Evolutionary conservation across 139 green algal genomes (phyloP).

Genomic region (Gonium pectorale): DNA sequence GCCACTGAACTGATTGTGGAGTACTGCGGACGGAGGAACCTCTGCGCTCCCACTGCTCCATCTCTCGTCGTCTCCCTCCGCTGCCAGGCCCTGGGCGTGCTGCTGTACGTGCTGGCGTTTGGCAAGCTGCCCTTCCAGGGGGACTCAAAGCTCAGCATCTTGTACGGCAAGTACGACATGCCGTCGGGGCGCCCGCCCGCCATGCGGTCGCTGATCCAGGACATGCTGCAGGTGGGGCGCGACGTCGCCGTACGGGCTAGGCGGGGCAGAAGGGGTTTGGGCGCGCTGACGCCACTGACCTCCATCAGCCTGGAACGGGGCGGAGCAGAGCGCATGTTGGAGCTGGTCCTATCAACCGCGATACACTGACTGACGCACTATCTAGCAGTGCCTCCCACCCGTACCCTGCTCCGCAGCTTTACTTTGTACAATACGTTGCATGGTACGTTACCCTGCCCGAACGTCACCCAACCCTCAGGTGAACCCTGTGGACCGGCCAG

Average conservation of each 20-base stretch:
- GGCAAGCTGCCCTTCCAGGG: constrained; percentile 85
- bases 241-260: background rate
- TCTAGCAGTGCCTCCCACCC: no score
- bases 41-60: no score
- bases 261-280: no score
- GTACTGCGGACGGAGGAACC: no score
- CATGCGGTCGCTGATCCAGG: constrained; percentile 53
- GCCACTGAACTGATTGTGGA: no score
- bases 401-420: no score
- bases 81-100: constrained; percentile 82
- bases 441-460: background rate
- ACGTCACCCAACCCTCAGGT: background rate
- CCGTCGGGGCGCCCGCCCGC: constrained; percentile 45
- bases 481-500: constrained; percentile 56
- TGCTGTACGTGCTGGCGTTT: constrained; percentile 86
- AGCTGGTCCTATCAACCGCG: no score
- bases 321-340: no score
- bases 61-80: background rate
- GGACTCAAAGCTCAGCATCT: constrained; percentile 84
- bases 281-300: no score
- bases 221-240: constrained; percentile 50
- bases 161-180: constrained; percentile 81
- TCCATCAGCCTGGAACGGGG: no score
- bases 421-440: no score
- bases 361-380: no score